These are phyloP conservation scores for Lactarius evosmus DNA, from an alignment of 768 basidiomycete species.

Conservation along the genomic window DNA sequence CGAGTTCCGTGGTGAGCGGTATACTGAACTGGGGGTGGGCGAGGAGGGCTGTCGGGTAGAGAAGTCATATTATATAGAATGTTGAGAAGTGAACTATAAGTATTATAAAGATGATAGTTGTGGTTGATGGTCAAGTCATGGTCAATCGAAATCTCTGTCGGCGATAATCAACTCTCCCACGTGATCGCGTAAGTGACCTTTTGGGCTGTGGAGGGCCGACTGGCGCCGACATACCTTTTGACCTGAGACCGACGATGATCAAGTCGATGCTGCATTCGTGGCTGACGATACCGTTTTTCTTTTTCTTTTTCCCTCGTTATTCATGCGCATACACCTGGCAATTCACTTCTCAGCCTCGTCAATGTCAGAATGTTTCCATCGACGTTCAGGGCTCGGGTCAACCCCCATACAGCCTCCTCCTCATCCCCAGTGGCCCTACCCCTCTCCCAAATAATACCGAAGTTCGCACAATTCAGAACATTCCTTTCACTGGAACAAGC, in stretches of 20 bases:
- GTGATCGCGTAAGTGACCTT: not conserved
- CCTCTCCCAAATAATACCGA: constrained; percentile 62
- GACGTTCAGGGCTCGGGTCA: constrained; percentile 55
- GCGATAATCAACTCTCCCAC: not conserved
- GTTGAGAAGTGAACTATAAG: constrained; percentile 6
- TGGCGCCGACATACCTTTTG: not conserved
- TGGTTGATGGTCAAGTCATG: not conserved
- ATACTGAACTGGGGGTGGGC: constrained; percentile 70
- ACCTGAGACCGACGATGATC: not conserved
- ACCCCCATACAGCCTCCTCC: constrained; percentile 64
- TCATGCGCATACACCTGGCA: constrained; percentile 43
- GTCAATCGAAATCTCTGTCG: not conserved
- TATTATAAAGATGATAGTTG: constrained; percentile 7
- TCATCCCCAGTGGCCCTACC: constrained; percentile 64
- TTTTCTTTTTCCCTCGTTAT: constrained; percentile 31
- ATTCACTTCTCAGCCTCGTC: constrained; percentile 48
- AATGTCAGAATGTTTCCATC: constrained; percentile 64
- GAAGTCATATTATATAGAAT: constrained; percentile 30
- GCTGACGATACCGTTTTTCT: constrained; percentile 17
- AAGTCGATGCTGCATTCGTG: constrained; percentile 8
- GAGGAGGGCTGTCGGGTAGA: constrained; percentile 55
- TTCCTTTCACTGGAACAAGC: constrained; percentile 46
- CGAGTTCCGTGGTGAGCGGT: constrained; percentile 69
- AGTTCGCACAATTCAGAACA: constrained; percentile 55
- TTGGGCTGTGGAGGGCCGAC: not conserved